phyloP scores from a whole-genome alignment of 108 stramenopile species.

The Pseudonitzschia multiseries region DNA sequence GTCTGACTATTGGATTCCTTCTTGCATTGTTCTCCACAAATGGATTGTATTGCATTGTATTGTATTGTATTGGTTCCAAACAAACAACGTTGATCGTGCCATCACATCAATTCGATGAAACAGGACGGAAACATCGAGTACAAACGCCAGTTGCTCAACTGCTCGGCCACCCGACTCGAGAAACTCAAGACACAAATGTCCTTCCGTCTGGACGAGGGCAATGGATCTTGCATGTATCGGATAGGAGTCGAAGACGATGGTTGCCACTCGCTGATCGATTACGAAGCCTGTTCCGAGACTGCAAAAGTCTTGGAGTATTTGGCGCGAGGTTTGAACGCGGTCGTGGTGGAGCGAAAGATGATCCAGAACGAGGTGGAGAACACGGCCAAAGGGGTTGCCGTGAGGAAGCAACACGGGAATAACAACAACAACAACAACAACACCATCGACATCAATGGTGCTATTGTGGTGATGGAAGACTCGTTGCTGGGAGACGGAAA shows the following conservation, averaged over 20 bases:
- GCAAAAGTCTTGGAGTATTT: constrained; percentile 68
- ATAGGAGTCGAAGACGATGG: constrained; percentile 87
- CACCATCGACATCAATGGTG: not conserved
- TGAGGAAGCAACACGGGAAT: not conserved
- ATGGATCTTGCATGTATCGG: constrained; percentile 69
- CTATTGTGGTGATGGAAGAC: constrained; percentile 30
- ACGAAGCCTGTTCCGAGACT: constrained; percentile 57
- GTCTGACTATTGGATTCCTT: too few species aligned
- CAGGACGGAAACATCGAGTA: constrained; percentile 80
- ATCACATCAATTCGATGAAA: not conserved
- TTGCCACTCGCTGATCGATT: constrained; percentile 78
- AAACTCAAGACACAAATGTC: constrained; percentile 87
- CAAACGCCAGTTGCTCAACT: constrained; percentile 76
- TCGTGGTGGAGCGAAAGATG: constrained; percentile 73
- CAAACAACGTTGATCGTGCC: not conserved
- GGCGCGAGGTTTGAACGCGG: constrained; percentile 73
- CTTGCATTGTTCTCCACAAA: too few species aligned
- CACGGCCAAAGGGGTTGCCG: constrained; percentile 11
- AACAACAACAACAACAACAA: too few species aligned
- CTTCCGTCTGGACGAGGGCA: constrained; percentile 77
- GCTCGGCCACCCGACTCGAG: constrained; percentile 61
- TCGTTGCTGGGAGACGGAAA: constrained; percentile 31
- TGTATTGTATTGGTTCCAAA: not conserved
- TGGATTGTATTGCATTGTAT: not conserved
- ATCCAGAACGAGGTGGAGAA: constrained; percentile 69